Conservation (phyloP, 257 asterid genomes). For the Salvia splendens region DNA sequence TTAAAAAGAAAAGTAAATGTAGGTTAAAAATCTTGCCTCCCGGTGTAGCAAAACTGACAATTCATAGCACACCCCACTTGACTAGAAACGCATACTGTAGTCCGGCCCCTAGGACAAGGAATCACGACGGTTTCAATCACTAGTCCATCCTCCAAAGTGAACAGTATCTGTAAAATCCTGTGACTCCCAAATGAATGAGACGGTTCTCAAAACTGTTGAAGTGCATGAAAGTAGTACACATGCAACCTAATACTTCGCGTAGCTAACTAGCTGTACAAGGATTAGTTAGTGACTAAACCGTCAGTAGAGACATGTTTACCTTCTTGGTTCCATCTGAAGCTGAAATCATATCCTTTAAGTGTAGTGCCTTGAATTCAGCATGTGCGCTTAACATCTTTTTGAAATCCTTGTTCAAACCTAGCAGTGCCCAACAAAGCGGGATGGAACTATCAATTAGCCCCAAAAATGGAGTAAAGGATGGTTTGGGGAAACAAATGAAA, state of each 20-base stretch:
- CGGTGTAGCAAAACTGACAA: conserved; percentile 98
- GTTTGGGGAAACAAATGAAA: conserved; percentile 14
- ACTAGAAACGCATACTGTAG: conserved; percentile 94
- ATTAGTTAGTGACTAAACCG: conserved; percentile 9
- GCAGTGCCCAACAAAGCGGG: conserved; percentile 24
- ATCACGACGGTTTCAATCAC: conserved; percentile 93
- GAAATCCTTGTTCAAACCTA: conserved; percentile 90
- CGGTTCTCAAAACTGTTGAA: conserved; percentile 40
- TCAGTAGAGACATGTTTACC: conserved; percentile 52
- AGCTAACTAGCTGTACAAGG: neutral
- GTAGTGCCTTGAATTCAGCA: conserved; percentile 70
- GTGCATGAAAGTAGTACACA: conserved; percentile 12
- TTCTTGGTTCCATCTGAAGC: conserved; percentile 97
- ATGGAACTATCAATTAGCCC: conserved; percentile 6
- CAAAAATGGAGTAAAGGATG: conserved; percentile 13
- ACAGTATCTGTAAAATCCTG: conserved; percentile 92
- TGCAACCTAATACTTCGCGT: conserved; percentile 17
- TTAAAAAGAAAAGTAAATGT: neutral
- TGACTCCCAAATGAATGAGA: conserved; percentile 62
- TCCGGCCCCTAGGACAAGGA: conserved; percentile 86
- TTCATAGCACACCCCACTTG: conserved; percentile 99
- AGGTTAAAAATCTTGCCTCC: conserved; percentile 58
- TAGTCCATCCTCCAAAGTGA: conserved; percentile 78
- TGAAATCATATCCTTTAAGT: conserved; percentile 61
- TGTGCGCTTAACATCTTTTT: conserved; percentile 68